phyloP scores from a whole-genome alignment of 169 alveolate species.

The Neospora caninum region DNA sequence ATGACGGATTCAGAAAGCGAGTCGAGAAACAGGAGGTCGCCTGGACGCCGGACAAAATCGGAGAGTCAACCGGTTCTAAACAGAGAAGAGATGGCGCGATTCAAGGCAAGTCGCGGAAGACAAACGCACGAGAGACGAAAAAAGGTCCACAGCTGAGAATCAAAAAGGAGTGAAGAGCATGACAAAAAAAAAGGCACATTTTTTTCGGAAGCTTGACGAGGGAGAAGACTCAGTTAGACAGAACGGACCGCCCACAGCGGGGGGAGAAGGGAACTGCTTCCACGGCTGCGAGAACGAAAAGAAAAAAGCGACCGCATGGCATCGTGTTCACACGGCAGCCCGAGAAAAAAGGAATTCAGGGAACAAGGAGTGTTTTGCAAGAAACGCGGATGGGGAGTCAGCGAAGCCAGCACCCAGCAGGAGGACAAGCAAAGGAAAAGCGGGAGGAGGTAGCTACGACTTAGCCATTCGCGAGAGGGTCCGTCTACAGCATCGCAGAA shows the following conservation, averaged over 20 bases:
- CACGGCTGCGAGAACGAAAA: background rate
- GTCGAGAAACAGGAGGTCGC: background rate
- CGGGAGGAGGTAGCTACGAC: background rate
- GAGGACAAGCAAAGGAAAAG: no score
- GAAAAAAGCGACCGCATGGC: background rate
- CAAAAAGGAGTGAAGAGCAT: background rate
- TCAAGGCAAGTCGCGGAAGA: background rate
- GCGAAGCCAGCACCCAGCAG: background rate
- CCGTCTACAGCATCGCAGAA: background rate
- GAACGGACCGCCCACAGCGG: constrained; percentile 7
- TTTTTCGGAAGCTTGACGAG: background rate
- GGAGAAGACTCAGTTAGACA: background rate
- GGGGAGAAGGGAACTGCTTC: background rate
- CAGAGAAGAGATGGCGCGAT: background rate
- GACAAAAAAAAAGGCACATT: background rate
- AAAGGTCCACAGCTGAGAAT: background rate
- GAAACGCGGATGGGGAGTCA: background rate
- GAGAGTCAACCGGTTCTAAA: background rate
- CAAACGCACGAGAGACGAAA: background rate
- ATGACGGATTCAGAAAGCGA: background rate
- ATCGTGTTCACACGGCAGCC: background rate
- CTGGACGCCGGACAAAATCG: background rate
- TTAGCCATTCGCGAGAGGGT: background rate
- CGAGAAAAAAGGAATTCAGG: background rate
- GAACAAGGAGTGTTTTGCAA: background rate